Percentiles rank a stretch among this genome's conserved stretches.
Conservation (phyloP, 495 filamentous ascomycete genomes). For the Thermochaetoides thermophila region DNA sequence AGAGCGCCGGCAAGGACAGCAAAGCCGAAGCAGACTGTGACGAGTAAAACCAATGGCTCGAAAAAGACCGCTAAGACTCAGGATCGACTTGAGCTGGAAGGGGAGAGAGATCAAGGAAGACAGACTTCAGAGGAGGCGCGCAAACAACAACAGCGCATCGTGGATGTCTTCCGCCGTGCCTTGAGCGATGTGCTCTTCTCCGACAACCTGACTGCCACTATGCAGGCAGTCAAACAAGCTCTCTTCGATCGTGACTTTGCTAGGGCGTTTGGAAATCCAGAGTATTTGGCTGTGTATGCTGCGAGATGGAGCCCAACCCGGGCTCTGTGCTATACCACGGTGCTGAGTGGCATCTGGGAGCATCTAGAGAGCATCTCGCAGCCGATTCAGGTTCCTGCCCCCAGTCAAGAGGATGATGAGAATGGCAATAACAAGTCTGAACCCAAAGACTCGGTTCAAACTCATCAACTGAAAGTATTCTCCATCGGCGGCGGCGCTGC, state of each 20-base stretch:
- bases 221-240: conserved; percentile 72
- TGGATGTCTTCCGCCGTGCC: conserved; percentile 60
- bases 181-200: conserved; percentile 34
- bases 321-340: conserved; percentile 59
- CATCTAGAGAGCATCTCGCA: neutral
- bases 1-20: too few species aligned
- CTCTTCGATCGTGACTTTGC: conserved; percentile 76
- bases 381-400: neutral
- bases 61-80: neutral
- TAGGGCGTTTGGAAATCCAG: conserved; percentile 55
- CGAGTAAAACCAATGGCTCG: too few species aligned
- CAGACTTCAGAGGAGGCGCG: neutral
- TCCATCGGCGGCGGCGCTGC: conserved; percentile 81
- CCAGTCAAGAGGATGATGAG: neutral
- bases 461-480: conserved; percentile 30
- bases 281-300: conserved; percentile 64
- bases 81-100: neutral
- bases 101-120: neutral
- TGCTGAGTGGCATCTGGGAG: conserved; percentile 40
- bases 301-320: conserved; percentile 74
- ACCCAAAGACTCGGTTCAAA: neutral
- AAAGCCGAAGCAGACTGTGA: neutral
- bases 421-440: neutral
- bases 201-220: conserved; percentile 23
- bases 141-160: conserved; percentile 50